phyloP scores from a whole-genome alignment of 495 filamentous ascomycete genomes.

The Penicillium verhagenii region DNA sequence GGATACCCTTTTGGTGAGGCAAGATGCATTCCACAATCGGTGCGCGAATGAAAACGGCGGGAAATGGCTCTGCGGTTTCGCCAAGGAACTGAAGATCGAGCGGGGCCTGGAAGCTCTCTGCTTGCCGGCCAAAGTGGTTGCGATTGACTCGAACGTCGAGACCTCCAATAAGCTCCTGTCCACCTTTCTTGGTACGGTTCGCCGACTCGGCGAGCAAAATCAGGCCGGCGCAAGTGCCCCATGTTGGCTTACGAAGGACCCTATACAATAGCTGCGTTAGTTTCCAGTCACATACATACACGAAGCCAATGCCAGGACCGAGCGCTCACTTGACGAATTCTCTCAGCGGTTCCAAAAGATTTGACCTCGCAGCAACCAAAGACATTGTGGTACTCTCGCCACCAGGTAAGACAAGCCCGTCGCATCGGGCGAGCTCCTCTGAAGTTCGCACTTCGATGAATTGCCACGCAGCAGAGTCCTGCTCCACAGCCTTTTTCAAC shows the following conservation, averaged over 20 bases:
- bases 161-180: conserved; percentile 91
- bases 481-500: conserved; percentile 61
- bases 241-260: conserved; percentile 71
- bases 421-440: conserved; percentile 66
- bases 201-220: conserved; percentile 89
- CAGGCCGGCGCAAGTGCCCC: conserved; percentile 95
- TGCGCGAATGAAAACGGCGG: conserved; percentile 89
- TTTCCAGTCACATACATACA: not conserved
- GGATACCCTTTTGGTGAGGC: conserved; percentile 50
- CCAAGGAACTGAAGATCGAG: conserved; percentile 72
- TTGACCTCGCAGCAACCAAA: conserved; percentile 76
- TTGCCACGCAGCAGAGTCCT: conserved; percentile 43
- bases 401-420: conserved; percentile 86
- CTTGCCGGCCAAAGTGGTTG: conserved; percentile 95
- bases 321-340: conserved; percentile 86
- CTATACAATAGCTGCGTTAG: conserved; percentile 27
- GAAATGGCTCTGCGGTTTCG: conserved; percentile 56
- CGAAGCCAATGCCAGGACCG: not conserved
- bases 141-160: conserved; percentile 87
- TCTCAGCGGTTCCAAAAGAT: conserved; percentile 78
- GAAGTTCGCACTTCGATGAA: conserved; percentile 81
- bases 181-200: conserved; percentile 83
- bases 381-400: conserved; percentile 95
- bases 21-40: conserved; percentile 88
- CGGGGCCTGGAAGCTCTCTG: conserved; percentile 84